Conservation (phyloP, 768 basidiomycete species). For the Candolleomyces aberdarensis region DNA sequence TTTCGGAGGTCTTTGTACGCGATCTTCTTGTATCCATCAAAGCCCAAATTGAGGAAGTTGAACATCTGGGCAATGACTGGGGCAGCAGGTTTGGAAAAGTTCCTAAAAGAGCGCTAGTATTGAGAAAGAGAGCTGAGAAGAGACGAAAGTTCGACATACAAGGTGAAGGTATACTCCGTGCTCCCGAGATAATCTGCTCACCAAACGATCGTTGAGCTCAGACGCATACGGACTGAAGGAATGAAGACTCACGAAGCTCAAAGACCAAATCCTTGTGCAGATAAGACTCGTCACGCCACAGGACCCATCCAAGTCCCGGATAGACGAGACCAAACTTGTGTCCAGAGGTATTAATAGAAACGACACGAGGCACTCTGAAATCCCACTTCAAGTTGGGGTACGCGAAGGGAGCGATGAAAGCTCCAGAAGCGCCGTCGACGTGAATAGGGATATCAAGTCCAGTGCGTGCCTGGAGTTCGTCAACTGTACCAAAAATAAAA, state of each 20-base stretch:
- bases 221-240: conserved; percentile 10
- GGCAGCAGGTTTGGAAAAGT: conserved; percentile 57
- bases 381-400: conserved; percentile 56
- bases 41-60: conserved; percentile 59
- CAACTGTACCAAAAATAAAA: conserved; percentile 30
- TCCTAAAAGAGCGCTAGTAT: conserved; percentile 23
- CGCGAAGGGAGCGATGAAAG: conserved; percentile 62
- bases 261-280: conserved; percentile 65
- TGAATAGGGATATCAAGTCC: conserved; percentile 64
- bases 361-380: conserved; percentile 55
- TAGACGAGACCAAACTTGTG: conserved; percentile 61
- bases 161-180: conserved; percentile 59
- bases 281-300: conserved; percentile 56
- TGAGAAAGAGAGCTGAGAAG: neutral
- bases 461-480: conserved; percentile 50
- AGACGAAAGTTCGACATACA: conserved; percentile 24
- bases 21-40: conserved; percentile 46
- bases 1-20: conserved; percentile 50
- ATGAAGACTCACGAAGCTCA: conserved; percentile 47
- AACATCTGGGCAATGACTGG: conserved; percentile 59
- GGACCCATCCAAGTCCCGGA: conserved; percentile 57
- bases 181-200: conserved; percentile 48
- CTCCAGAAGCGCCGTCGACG: conserved; percentile 64
- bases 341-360: conserved; percentile 50
- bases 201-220: neutral